phyloP scores from a whole-genome alignment of 805 yeast species.

The Wickerhamiella slavikovae region DNA sequence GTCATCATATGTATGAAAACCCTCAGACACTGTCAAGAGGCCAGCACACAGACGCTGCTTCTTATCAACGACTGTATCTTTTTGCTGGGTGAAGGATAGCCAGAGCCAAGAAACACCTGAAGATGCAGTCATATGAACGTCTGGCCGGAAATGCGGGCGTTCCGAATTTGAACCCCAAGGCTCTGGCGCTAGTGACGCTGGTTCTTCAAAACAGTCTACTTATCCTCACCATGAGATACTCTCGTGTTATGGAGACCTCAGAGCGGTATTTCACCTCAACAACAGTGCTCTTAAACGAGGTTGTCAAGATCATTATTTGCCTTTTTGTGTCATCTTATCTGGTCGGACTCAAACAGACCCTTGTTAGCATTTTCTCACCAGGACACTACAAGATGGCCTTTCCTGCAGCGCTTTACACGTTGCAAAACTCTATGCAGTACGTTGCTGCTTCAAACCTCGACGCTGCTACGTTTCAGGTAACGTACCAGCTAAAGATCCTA shows the following conservation, averaged over 20 bases:
- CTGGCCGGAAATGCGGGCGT: too few species aligned
- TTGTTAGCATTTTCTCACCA: slow-evolving; percentile 16
- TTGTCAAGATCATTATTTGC: slow-evolving; percentile 19
- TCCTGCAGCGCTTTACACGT: slow-evolving; percentile 23
- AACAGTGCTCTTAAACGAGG: slow-evolving; percentile 22
- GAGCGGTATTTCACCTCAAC: slow-evolving; percentile 20
- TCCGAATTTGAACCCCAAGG: too few species aligned
- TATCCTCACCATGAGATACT: slow-evolving; percentile 23
- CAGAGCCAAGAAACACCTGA: too few species aligned
- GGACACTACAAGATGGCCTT: slow-evolving; percentile 23
- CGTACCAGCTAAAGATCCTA: slow-evolving; percentile 24
- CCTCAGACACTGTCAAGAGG: too few species aligned
- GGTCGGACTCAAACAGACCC: slow-evolving; percentile 12
- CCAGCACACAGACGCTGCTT: too few species aligned
- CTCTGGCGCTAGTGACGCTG: slow-evolving; percentile 19
- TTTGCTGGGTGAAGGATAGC: too few species aligned
- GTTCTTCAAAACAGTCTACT: slow-evolving; percentile 22
- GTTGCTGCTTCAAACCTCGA: slow-evolving; percentile 23
- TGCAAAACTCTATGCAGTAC: slow-evolving; percentile 22
- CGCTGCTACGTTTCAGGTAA: slow-evolving; percentile 25
- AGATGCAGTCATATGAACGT: too few species aligned
- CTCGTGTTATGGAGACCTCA: slow-evolving; percentile 21
- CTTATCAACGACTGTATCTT: too few species aligned
- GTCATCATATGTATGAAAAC: too few species aligned
- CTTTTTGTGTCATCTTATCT: slow-evolving; percentile 11